Conservation (phyloP, 2,329 filamentous ascomycete genomes). For the Fusarium coffeatum region DNA sequence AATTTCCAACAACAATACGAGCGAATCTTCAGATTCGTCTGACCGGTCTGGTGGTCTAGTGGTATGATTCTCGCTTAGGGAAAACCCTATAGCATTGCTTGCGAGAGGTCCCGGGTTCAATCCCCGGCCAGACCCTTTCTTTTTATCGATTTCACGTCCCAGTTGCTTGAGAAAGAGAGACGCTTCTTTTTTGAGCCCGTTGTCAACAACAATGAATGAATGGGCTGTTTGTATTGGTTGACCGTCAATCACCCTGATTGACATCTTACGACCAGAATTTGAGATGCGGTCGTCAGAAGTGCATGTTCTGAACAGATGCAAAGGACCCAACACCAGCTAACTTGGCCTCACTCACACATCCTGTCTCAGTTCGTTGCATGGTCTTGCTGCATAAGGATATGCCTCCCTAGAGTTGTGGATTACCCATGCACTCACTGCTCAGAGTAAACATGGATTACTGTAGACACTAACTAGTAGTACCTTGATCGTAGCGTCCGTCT, state of each 20-base stretch:
- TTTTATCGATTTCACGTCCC: slow-evolving; percentile 35
- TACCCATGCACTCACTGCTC: background rate
- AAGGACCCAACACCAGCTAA: background rate
- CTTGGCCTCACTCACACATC: too few relatives aligned
- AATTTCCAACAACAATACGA: slow-evolving; percentile 18
- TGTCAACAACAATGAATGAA: background rate
- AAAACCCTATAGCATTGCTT: slow-evolving; percentile 53
- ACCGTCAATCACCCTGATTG: background rate
- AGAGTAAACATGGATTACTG: background rate
- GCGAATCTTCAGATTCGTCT: slow-evolving; percentile 13
- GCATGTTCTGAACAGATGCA: background rate
- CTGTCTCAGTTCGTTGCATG: background rate
- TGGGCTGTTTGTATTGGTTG: background rate
- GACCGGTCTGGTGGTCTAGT: slow-evolving; percentile 68
- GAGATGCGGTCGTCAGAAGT: background rate
- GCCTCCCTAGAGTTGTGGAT: background rate
- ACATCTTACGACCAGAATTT: background rate
- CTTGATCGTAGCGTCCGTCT: background rate
- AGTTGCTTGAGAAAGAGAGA: background rate
- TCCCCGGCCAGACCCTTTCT: slow-evolving; percentile 57
- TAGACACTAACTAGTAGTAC: background rate
- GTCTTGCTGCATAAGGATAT: background rate
- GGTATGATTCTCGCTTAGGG: slow-evolving; percentile 80
- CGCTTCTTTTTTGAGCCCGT: slow-evolving; percentile 5
- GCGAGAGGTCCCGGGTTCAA: slow-evolving; percentile 62